phyloP scores from a whole-genome alignment of 257 asterid species.

The Gentiana straminea region DNA sequence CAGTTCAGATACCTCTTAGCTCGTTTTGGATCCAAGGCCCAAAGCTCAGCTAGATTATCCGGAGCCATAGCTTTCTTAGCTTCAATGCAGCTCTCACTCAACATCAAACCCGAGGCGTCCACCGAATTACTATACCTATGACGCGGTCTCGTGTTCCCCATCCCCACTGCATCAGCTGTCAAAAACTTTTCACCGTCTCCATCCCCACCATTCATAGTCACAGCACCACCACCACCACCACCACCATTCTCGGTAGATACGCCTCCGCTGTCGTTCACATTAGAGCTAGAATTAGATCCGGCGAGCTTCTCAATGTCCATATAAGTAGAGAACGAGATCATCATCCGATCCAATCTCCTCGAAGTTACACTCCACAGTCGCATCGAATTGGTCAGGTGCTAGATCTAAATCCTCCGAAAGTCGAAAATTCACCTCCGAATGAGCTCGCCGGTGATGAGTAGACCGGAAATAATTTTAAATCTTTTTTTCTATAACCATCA shows the following conservation, averaged over 20 bases:
- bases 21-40: constrained; percentile 96
- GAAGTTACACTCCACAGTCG: too few relatives aligned
- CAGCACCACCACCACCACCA: constrained; percentile 13
- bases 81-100: constrained; percentile 50
- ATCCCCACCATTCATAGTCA: constrained; percentile 10
- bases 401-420: too few relatives aligned
- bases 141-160: constrained; percentile 23
- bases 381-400: too few relatives aligned
- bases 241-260: constrained; percentile 28
- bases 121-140: constrained; percentile 63
- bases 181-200: constrained; percentile 17
- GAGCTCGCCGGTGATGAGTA: constrained; percentile 80
- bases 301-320: constrained; percentile 77
- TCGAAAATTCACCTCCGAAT: too few relatives aligned
- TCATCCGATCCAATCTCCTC: too few relatives aligned
- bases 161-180: too few relatives aligned
- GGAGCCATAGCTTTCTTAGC: constrained; percentile 99
- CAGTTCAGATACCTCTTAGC: too few relatives aligned
- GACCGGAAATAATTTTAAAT: constrained; percentile 6
- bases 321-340: too few relatives aligned
- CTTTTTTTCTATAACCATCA: too few relatives aligned
- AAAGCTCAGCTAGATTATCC: constrained; percentile 86
- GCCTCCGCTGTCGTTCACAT: too few relatives aligned
- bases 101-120: constrained; percentile 56
- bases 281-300: constrained; percentile 40